Percentiles rank a stretch among this genome's conserved stretches.
Evolutionary conservation across 2,329 filamentous ascomycete genomes (phyloP).

Genomic region (Penicillium glabrum): DNA sequence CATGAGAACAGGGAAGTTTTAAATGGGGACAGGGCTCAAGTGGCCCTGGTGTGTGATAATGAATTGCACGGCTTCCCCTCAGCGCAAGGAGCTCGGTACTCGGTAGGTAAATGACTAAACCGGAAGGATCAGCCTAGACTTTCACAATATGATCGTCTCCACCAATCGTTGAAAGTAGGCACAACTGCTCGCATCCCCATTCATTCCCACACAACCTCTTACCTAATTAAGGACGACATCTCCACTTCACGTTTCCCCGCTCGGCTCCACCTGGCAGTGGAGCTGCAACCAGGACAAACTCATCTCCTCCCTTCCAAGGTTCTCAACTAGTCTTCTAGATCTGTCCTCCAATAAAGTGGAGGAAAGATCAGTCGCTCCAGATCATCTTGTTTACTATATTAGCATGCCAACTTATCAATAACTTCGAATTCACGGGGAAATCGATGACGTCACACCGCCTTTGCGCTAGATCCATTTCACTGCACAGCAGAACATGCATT

Average conservation of each 20-base stretch:
- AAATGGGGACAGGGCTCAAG: neutral
- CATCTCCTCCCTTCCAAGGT: no score
- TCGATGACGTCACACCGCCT: neutral
- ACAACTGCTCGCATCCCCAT: neutral
- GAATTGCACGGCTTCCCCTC: neutral
- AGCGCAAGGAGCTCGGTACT: conserved; percentile 7
- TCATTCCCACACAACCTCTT: neutral
- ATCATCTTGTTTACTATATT: no score
- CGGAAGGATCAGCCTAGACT: neutral
- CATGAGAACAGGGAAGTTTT: no score
- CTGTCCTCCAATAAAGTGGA: no score
- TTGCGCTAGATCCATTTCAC: no score
- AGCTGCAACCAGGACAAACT: no score
- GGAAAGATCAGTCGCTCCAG: no score
- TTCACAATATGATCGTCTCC: neutral
- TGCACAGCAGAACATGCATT: no score
- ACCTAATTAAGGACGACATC: neutral
- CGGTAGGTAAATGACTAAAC: neutral
- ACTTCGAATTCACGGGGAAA: neutral
- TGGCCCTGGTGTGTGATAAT: neutral
- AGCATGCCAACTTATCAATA: no score
- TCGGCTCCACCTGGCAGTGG: no score
- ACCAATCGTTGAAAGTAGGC: neutral
- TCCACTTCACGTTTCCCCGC: neutral
- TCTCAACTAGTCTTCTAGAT: no score